Evolutionary conservation across 1,139 yeast species (phyloP), one percentile per base, ranked within the genome.

Genomic region (Barnettozyma hawaiiensis): DNA sequence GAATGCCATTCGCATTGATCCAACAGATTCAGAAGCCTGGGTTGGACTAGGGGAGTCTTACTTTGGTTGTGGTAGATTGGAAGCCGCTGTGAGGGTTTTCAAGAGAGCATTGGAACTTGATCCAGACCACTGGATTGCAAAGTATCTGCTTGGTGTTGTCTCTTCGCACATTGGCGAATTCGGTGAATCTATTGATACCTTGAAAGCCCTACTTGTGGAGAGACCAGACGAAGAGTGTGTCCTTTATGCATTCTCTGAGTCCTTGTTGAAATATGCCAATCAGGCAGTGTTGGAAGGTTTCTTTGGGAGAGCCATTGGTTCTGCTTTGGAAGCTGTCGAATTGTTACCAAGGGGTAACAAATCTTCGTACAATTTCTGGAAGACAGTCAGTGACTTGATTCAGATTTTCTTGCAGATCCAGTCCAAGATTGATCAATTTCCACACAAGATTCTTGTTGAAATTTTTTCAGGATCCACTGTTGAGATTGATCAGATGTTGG

Each of bases 31-130:
- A 8, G 81, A 85, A 52, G 81, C 96, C 11, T 90, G 97, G 97
- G 71, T 85, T 21, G 97, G 97, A 0, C 68, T 92, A 31, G 98
- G 98, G 18, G 98, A 94, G 61, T 94, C 97, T 0, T 92, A 92
- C 60, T 70, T 74, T 45, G 76, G 80, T 36, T 78, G 95, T 62
- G 98, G 98, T 6, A 73, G 96, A 49, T 68, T 81, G 39, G 92
- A 85, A 46, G 95, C 97, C 3, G 87, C 96, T 0, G 72, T 76
- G 8, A 89, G 85, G 58, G 97, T 94, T 2, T 85, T 89, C 55
- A 70, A 68, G 31, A 79, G 80, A 47, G 87, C 92, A 0, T 57
- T 76, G 33, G 66, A 70, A 20, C 53, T 85, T 15, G 75, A 76
- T 28, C 69, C 76, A 0, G 55, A 60, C 2, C 73, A 71, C 47